Evolutionary conservation across 2,329 filamentous ascomycete genomes (phyloP), one percentile per base, ranked within the genome.

Genomic region (Pseudogymnoascus sp.): DNA sequence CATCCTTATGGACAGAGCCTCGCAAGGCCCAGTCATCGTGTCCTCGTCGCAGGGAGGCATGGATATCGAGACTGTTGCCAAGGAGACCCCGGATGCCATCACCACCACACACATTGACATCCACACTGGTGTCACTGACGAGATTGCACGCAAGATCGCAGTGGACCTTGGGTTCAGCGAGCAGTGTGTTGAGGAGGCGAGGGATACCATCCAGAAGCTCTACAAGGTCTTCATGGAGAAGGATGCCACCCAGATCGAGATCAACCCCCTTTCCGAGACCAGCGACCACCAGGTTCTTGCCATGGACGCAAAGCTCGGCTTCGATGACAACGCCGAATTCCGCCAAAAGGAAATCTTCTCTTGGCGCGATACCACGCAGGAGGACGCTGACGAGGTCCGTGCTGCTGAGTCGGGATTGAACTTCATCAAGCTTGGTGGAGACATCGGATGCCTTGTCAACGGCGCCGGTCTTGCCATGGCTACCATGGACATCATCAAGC

Each of bases 401-500:
- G 94, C 94, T 72, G 92, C 92, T 72, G 82, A 96, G 84, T 92
- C 87, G 69, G 91, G 91, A 72, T 86, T 99, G 70, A 99, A 99
- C 87, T 99, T 99, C 82, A 99, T 99, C 85, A 99, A 99, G 86
- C 89, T 99, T 66, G 94, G 97, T 75, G 94, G 94, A 76, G 94
- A 99, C 76, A 99, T 99, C 76, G 94, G 94, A 78, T 99, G 94
- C 83, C 84, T 97, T 71, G 94, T 99, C 81, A 99, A 99, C 81
- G 94, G 94, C 76, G 94, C 94, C 72, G 94, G 94, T 81, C 89
- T 99, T 69, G 94, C 94, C 79, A 99, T 99, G 94, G 94, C 94
- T 67, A 99, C 94, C 76, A 99, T 99, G 94, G 94, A 99, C 78
- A 97, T 99, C 78, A 99, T 99, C 85, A 97, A 99, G 87, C 86